These are phyloP conservation scores for Ascochyta koolunga DNA, from an alignment of 2,329 filamentous ascomycete species.

Conservation along the genomic window DNA sequence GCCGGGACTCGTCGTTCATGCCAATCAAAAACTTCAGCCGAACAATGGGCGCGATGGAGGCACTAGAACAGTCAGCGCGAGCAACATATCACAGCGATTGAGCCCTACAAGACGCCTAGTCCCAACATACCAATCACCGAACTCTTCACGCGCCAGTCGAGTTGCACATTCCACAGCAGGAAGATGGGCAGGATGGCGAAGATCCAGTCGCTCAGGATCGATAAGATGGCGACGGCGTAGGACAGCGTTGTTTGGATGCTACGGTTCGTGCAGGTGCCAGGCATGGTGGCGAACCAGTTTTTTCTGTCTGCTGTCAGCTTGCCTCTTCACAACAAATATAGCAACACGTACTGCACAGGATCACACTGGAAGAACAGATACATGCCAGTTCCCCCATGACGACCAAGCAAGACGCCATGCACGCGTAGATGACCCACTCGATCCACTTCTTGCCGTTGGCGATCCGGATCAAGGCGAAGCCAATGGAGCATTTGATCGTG, in stretches of 20 bases:
- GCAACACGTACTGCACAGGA: slow-evolving; percentile 15
- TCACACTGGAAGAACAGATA: slow-evolving; percentile 20
- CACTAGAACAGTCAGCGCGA: slow-evolving; percentile 2
- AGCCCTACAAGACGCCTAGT: slow-evolving; percentile 11
- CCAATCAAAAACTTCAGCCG: slow-evolving; percentile 20
- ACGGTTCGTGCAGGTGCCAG: slow-evolving; percentile 9
- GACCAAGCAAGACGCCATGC: slow-evolving; percentile 9
- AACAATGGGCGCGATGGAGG: slow-evolving; percentile 21
- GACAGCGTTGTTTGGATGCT: slow-evolving; percentile 15
- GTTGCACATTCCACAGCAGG: slow-evolving; percentile 60
- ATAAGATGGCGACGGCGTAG: slow-evolving; percentile 16
- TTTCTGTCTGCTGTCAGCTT: slow-evolving; percentile 7
- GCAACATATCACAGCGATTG: too few relatives aligned
- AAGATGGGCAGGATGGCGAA: slow-evolving; percentile 45
- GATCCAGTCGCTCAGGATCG: slow-evolving; percentile 26
- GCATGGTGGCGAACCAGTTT: slow-evolving; percentile 16
- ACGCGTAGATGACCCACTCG: slow-evolving; percentile 17
- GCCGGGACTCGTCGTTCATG: slow-evolving; percentile 14
- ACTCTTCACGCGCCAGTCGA: slow-evolving; percentile 57
- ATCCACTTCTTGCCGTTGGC: slow-evolving; percentile 21
- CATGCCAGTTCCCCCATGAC: slow-evolving; percentile 21
- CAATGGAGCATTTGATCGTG: slow-evolving; percentile 22
- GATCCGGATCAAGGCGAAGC: slow-evolving; percentile 18
- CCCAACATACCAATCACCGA: slow-evolving; percentile 48
- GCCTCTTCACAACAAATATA: too few relatives aligned